Evolutionary conservation across 2,329 filamentous ascomycete genomes (phyloP), one percentile per base, ranked within the genome.

Genomic region (Apiospora koreana): DNA sequence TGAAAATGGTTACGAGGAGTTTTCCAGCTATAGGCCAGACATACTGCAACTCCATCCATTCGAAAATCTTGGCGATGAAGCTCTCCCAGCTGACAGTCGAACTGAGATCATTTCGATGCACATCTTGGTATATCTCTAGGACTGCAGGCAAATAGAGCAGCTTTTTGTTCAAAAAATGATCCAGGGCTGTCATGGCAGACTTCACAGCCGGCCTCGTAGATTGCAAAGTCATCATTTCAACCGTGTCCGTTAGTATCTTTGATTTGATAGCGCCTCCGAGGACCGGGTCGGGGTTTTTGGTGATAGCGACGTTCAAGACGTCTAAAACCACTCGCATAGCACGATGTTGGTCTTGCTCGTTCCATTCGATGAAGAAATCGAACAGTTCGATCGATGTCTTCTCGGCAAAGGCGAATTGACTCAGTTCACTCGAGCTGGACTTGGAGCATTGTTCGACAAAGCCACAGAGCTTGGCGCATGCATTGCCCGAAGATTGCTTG

Each of bases 171-270:
- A 94, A 77, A 70, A 94, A 87, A 75, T 91, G 86, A 65, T 92
- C 89, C 46, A 94, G 81, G 21, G 87, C 87, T 76, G 91, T 90
- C 72, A 94, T 86, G 8, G 91, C 88, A 45, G 92, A 92, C 77
- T 94, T 94, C 50, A 90, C 89, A 68, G 91, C 84, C 12, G 90
- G 87, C 73, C 88, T 90, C 21, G 89, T 85, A 43, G 89, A 89
- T 71, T 88, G 85, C 70, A 88, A 86, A 28, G 86, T 84, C 54
- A 93, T 85, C 18, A 91, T 88, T 1, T 87, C 86, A 21, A 92
- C 76, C 8, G 91, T 83, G 6, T 82, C 86, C 35, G 84, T 78
- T 21, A 91, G 75, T 8, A 91, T 82, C 21, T 76, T 77, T 23
- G 77, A 74, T 74, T 86, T 87, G 42, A 86, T 81, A 3, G 77